Conservation (phyloP, 148 eudicot species). For the Diospyros lotus region DNA sequence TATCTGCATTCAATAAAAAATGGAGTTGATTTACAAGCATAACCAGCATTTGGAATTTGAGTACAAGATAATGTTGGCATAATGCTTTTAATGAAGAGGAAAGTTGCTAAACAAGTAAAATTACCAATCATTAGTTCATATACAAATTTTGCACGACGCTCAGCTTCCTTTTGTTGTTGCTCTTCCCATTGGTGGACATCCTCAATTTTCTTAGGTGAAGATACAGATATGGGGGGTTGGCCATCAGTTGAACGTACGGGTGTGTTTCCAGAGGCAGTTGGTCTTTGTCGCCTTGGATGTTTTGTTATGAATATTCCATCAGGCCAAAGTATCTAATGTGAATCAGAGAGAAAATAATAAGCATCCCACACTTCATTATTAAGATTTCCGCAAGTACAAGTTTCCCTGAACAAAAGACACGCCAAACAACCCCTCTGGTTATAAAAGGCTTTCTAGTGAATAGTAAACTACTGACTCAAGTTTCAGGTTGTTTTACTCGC, state of each 20-base stretch:
- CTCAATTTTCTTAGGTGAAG: conserved; percentile 43
- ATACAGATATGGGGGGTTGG: conserved; percentile 37
- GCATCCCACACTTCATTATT: neutral
- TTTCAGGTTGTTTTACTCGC: neutral
- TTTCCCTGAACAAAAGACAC: neutral
- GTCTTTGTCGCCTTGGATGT: conserved; percentile 72
- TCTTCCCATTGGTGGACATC: conserved; percentile 43
- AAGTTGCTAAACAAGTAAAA: neutral
- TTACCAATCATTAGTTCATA: conserved; percentile 89
- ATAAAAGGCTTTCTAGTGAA: neutral
- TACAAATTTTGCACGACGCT: conserved; percentile 77
- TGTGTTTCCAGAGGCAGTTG: conserved; percentile 40
- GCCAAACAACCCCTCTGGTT: neutral
- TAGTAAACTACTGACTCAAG: neutral
- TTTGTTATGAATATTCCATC: conserved; percentile 95
- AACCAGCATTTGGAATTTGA: neutral
- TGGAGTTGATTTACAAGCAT: neutral
- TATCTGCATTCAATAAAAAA: conserved; percentile 48
- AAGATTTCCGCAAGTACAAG: neutral
- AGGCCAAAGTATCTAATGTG: conserved; percentile 86
- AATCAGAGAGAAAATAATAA: neutral
- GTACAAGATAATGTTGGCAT: neutral
- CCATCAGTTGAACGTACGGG: conserved; percentile 35
- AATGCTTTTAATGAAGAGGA: neutral
- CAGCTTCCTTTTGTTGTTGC: conserved; percentile 63